Evolutionary conservation across 2,329 filamentous ascomycete genomes (phyloP).

Genomic region (Sarocladium oryzae): DNA sequence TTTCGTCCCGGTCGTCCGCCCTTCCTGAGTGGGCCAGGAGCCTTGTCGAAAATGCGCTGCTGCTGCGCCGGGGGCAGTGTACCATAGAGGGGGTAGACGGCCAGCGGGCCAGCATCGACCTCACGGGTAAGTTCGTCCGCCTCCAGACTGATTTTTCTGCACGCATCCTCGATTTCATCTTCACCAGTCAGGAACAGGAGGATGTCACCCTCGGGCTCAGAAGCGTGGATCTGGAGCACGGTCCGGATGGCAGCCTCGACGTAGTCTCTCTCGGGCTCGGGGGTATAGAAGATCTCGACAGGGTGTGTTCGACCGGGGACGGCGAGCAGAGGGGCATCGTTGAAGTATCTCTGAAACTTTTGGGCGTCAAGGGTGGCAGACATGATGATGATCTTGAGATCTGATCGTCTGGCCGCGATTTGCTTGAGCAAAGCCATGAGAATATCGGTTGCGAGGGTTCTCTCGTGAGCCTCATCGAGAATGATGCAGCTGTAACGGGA

Average conservation of each 20-base stretch:
- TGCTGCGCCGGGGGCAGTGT: constrained; percentile 88
- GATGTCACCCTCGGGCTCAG: constrained; percentile 87
- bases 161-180: constrained; percentile 96
- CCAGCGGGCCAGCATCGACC: constrained; percentile 82
- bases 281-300: constrained; percentile 97
- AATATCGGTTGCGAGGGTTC: constrained; percentile 94
- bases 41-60: constrained; percentile 89
- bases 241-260: constrained; percentile 92
- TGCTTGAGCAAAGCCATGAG: constrained; percentile 95
- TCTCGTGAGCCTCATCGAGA: constrained; percentile 96
- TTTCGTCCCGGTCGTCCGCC: constrained; percentile 88
- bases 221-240: constrained; percentile 92
- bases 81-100: constrained; percentile 90
- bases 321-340: constrained; percentile 84
- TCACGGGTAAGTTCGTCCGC: constrained; percentile 88
- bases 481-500: constrained; percentile 95
- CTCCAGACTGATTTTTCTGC: constrained; percentile 84
- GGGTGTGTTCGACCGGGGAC: constrained; percentile 94
- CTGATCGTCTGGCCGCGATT: constrained; percentile 70
- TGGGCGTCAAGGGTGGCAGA: constrained; percentile 95
- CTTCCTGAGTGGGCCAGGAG: constrained; percentile 64
- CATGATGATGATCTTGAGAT: constrained; percentile 98
- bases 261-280: constrained; percentile 92
- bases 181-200: constrained; percentile 94
- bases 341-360: constrained; percentile 97